Conservation (phyloP, 805 yeast species). For the Candida tallmaniae region DNA sequence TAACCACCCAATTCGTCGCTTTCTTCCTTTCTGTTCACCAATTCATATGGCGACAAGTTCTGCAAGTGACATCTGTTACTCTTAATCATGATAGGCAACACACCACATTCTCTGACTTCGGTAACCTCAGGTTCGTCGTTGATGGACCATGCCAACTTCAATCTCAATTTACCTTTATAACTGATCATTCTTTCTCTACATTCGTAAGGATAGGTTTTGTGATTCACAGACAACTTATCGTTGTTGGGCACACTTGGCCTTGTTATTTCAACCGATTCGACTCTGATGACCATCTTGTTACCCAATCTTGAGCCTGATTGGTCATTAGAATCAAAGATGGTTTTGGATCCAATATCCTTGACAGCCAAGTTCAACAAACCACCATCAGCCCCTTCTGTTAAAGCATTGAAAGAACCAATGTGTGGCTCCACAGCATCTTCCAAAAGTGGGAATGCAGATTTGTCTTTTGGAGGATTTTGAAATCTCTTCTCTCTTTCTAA, state of each 20-base stretch:
- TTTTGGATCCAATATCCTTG: slow-evolving; percentile 81
- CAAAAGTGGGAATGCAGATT: slow-evolving; percentile 75
- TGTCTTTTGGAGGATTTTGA: slow-evolving; percentile 84
- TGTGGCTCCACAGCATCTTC: slow-evolving; percentile 93
- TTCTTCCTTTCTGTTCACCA: slow-evolving; percentile 80
- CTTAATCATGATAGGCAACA: slow-evolving; percentile 84
- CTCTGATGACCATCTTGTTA: slow-evolving; percentile 77
- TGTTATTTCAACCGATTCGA: slow-evolving; percentile 84
- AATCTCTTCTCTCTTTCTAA: slow-evolving; percentile 84
- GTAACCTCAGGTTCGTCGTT: slow-evolving; percentile 80
- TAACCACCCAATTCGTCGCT: slow-evolving; percentile 96
- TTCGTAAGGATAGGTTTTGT: slow-evolving; percentile 73
- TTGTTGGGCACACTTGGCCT: slow-evolving; percentile 71
- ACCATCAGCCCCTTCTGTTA: slow-evolving; percentile 83
- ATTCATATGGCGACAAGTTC: slow-evolving; percentile 73
- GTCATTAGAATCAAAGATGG: slow-evolving; percentile 78
- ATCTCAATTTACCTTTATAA: slow-evolving; percentile 71
- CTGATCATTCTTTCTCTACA: slow-evolving; percentile 86
- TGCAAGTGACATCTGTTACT: slow-evolving; percentile 90
- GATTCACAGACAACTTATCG: slow-evolving; percentile 72
- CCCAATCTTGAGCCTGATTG: slow-evolving; percentile 66
- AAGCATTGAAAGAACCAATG: slow-evolving; percentile 92
- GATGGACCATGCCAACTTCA: slow-evolving; percentile 80
- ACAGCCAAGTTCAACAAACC: slow-evolving; percentile 83
- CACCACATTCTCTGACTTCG: slow-evolving; percentile 88